A percentile compares a stretch with the other conserved stretches of the same genome.
Evolutionary conservation across 257 asterid genomes (phyloP).

Genomic region (Nicotiana attenuata): DNA sequence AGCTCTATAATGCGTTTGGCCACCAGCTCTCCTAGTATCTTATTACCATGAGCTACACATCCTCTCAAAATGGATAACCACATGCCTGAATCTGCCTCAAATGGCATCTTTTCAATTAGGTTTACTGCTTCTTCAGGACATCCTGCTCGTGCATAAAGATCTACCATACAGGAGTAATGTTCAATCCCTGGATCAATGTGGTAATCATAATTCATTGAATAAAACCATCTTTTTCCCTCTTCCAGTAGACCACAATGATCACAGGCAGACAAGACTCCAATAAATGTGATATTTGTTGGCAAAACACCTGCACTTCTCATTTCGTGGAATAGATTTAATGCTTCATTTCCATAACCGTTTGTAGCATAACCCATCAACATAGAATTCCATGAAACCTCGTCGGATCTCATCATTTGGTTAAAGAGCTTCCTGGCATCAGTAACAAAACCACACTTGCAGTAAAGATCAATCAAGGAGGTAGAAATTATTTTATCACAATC

Average conservation of each 20-base stretch:
- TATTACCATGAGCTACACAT: slow-evolving; percentile 57
- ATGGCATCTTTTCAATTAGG: slow-evolving; percentile 52
- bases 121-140: slow-evolving; percentile 54
- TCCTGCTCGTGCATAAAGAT: slow-evolving; percentile 73
- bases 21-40: slow-evolving; percentile 46
- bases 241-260: slow-evolving; percentile 86
- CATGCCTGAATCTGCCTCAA: slow-evolving; percentile 57
- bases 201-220: slow-evolving; percentile 51
- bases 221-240: slow-evolving; percentile 73
- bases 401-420: slow-evolving; percentile 41
- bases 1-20: slow-evolving; percentile 50
- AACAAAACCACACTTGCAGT: slow-evolving; percentile 74
- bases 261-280: slow-evolving; percentile 84
- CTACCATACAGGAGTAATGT: slow-evolving; percentile 92
- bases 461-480: background rate
- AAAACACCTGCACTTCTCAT: slow-evolving; percentile 44
- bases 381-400: slow-evolving; percentile 73
- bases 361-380: slow-evolving; percentile 91
- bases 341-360: slow-evolving; percentile 67
- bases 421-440: slow-evolving; percentile 50
- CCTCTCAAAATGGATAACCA: slow-evolving; percentile 82
- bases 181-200: slow-evolving; percentile 62
- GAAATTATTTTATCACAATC: too few relatives aligned
- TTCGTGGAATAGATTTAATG: slow-evolving; percentile 55
- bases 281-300: slow-evolving; percentile 63